Conservation (phyloP, 1,284 basidiomycete species). For the Ustanciosporium gigantosporum region DNA sequence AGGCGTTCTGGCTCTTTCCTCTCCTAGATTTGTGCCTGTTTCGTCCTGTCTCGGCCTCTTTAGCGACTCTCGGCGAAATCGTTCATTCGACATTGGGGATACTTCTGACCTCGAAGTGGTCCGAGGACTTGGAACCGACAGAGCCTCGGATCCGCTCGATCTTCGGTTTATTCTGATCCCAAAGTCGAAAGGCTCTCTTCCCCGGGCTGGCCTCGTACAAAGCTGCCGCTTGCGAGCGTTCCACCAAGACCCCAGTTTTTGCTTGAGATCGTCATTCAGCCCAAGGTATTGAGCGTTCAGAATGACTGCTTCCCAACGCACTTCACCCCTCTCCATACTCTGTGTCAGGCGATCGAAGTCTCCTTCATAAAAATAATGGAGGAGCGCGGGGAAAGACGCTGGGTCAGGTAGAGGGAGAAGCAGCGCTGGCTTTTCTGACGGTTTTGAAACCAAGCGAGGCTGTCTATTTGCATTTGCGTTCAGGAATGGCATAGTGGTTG, state of each 20-base stretch:
- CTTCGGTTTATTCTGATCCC: too few relatives aligned
- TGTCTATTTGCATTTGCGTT: neutral
- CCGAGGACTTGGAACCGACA: too few relatives aligned
- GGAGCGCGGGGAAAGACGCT: conserved; percentile 2
- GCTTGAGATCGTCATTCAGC: conserved; percentile 1
- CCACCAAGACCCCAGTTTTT: conserved; percentile 14
- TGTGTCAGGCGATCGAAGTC: conserved; percentile 4
- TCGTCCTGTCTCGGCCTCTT: too few relatives aligned
- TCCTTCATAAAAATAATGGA: conserved; percentile 19
- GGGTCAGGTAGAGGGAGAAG: neutral
- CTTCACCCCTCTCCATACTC: conserved; percentile 6
- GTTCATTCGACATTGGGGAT: too few relatives aligned
- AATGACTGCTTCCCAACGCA: conserved; percentile 15
- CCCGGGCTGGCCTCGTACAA: too few relatives aligned
- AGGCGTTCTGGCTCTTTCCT: too few relatives aligned
- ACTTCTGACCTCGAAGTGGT: too few relatives aligned
- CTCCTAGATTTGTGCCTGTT: too few relatives aligned
- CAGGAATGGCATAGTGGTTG: neutral
- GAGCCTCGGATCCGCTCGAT: too few relatives aligned
- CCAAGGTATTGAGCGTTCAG: conserved; percentile 9
- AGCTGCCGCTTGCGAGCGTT: too few relatives aligned
- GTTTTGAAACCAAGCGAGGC: neutral
- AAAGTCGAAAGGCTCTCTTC: too few relatives aligned
- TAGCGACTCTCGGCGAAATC: too few relatives aligned
- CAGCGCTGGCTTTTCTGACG: neutral